phyloP scores from a whole-genome alignment of 2,329 filamentous ascomycete genomes.

The Microsporum canis region DNA sequence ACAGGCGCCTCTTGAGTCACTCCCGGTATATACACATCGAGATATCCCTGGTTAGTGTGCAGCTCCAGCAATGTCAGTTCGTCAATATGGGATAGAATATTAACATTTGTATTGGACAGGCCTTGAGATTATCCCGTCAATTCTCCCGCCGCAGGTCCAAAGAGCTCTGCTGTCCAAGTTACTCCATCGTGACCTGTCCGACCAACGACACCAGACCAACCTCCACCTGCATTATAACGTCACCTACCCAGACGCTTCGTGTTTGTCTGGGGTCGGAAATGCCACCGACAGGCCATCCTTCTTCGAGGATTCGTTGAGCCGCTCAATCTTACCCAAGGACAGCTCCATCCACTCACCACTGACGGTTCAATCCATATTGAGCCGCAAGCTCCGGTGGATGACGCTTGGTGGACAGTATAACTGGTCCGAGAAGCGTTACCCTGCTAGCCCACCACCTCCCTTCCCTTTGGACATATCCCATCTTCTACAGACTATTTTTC shows the following conservation, averaged over 20 bases:
- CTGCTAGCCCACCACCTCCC: constrained; percentile 50
- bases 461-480: constrained; percentile 64
- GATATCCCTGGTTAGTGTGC: constrained; percentile 27
- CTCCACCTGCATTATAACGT: constrained; percentile 72
- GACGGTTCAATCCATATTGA: constrained; percentile 56
- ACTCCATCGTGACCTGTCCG: constrained; percentile 65
- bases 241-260: constrained; percentile 42
- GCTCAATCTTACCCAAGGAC: constrained; percentile 50
- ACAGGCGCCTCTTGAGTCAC: constrained; percentile 17
- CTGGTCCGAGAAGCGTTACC: constrained; percentile 82
- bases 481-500: constrained; percentile 61
- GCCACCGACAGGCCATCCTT: constrained; percentile 29
- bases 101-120: constrained; percentile 41
- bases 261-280: constrained; percentile 26
- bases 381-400: constrained; percentile 79
- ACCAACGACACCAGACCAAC: constrained; percentile 70
- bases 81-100: background rate
- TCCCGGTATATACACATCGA: constrained; percentile 27
- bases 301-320: constrained; percentile 41
- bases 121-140: constrained; percentile 61
- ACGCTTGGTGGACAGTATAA: constrained; percentile 94
- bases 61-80: background rate
- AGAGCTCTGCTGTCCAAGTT: constrained; percentile 57
- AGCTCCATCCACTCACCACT: constrained; percentile 63
- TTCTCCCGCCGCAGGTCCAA: constrained; percentile 62